Evolutionary conservation across 208 protist species (phyloP).

Genomic region (Trypanosoma cruzi): DNA sequence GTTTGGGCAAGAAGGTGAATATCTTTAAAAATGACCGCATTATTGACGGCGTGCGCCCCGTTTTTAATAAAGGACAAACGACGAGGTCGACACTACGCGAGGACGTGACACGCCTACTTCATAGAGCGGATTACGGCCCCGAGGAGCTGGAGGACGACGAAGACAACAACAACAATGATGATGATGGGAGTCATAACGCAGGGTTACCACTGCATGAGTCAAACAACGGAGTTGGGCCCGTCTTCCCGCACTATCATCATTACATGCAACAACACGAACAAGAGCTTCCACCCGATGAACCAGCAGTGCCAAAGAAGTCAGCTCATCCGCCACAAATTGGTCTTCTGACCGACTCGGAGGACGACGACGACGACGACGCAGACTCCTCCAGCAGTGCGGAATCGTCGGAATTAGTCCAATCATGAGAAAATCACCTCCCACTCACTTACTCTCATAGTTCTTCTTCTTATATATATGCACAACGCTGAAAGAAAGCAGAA

Average conservation of each 20-base stretch:
- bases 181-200: neutral
- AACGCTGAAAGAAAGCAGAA: no score
- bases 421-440: neutral
- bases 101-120: conserved; percentile 7
- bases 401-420: neutral
- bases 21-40: conserved; percentile 92
- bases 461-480: no score
- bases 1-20: conserved; percentile 71
- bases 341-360: conserved; percentile 62
- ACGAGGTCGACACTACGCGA: conserved; percentile 3
- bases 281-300: neutral
- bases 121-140: neutral
- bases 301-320: conserved; percentile 6
- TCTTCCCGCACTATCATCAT: neutral
- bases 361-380: no score
- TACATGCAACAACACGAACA: neutral
- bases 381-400: conserved; percentile 1
- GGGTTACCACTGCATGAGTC: neutral
- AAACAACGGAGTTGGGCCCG: neutral
- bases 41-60: conserved; percentile 45
- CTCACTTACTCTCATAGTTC: neutral
- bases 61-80: neutral
- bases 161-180: no score
- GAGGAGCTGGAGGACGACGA: neutral
- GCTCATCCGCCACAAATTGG: conserved; percentile 42